phyloP scores from a whole-genome alignment of 192 early-diverging fungal genomes.

The Geosiphon pyriformis region DNA sequence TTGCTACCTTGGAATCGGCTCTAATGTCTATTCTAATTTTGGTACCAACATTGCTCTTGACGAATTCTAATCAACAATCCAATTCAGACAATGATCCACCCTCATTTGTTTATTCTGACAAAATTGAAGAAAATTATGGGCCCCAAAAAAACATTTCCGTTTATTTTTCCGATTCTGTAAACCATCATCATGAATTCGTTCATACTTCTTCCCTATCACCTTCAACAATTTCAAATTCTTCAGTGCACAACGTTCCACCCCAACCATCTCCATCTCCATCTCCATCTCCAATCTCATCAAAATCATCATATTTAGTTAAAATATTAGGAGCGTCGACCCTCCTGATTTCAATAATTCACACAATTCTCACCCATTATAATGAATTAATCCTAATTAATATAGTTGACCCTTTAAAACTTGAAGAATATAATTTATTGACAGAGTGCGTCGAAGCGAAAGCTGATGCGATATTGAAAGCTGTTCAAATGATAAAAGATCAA shows the following conservation, averaged over 20 bases:
- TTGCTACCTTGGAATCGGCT: slow-evolving; percentile 16
- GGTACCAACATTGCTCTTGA: slow-evolving; percentile 10
- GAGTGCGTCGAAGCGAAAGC: not conserved
- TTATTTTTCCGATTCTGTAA: not conserved
- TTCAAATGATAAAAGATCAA: not conserved
- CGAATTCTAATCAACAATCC: not conserved
- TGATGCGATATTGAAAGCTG: not conserved
- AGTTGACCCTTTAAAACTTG: not conserved
- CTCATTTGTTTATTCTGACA: not conserved
- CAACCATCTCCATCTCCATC: not conserved
- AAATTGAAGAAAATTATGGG: not conserved
- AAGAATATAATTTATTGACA: slow-evolving; percentile 5
- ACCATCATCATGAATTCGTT: not conserved
- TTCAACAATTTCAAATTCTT: too few relatives aligned
- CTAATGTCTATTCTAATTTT: slow-evolving; percentile 20
- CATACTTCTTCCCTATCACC: too few relatives aligned
- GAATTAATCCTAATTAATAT: not conserved
- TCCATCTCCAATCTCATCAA: not conserved
- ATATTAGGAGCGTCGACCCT: slow-evolving; percentile 12
- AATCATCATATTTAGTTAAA: not conserved
- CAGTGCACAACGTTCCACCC: too few relatives aligned
- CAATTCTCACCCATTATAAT: slow-evolving; percentile 10
- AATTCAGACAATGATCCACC: not conserved
- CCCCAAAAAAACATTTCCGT: not conserved
- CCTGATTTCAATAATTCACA: not conserved